Evolutionary conservation across 139 green algal species (phyloP).

Genomic region (Marvania coccoides): DNA sequence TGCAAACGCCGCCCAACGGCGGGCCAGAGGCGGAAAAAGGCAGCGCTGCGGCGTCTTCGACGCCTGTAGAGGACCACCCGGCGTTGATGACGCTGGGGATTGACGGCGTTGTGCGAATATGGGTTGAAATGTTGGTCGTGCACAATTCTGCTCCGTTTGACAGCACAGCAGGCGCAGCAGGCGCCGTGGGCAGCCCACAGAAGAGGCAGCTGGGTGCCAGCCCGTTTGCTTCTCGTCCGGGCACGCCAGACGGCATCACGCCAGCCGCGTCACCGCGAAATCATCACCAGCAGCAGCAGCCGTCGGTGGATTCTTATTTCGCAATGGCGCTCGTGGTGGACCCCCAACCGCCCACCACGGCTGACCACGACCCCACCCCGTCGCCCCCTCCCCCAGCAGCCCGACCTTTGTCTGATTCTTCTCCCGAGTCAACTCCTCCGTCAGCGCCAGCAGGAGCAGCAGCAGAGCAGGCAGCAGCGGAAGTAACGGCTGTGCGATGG

Average conservation of each 20-base stretch:
- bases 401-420: neutral
- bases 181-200: too few species aligned
- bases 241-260: neutral
- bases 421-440: neutral
- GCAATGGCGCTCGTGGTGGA: slow-evolving; percentile 18
- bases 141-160: neutral
- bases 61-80: slow-evolving; percentile 16
- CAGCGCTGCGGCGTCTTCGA: neutral
- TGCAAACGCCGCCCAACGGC: neutral
- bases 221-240: neutral
- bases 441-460: neutral
- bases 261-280: too few species aligned
- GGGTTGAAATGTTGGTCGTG: slow-evolving; percentile 20
- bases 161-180: too few species aligned
- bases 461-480: neutral
- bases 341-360: neutral
- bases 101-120: slow-evolving; percentile 13
- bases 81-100: slow-evolving; percentile 18
- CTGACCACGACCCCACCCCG: too few species aligned
- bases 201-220: too few species aligned
- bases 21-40: neutral
- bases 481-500: neutral
- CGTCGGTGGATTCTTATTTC: slow-evolving; percentile 16
- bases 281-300: neutral
- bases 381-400: too few species aligned